Base-by-base conservation (phyloP, 257 asterid genomes). In the Jacaranda copaia region DNA sequence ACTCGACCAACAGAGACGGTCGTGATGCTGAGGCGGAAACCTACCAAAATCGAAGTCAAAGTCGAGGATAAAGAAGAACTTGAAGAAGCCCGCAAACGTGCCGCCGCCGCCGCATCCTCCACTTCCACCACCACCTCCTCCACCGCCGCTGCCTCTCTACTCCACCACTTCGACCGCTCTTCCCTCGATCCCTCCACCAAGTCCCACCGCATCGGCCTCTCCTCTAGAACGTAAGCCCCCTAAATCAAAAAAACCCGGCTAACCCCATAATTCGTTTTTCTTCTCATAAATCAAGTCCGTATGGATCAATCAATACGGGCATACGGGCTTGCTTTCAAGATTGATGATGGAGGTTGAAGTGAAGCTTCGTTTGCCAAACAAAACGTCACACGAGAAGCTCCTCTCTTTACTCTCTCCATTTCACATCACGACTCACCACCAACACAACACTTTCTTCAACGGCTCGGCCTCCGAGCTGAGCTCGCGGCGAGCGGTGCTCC, bases 51-150 rank as follows among this genome's bases (percentile, higher is more conserved):
- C 81, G 92, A 93, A 81, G 91, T 92, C 7, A 88, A 84, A 78
- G 82, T 87, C 14, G 98, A 91, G 82, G 99, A 94, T 75, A 91
- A 83, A 81, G 89, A 88, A 77, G 99, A 94, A 88, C 93, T 91
- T 84, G 97, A 92, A 79, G 99, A 92, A 85, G 87, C 94, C 60
- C 94, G 96, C 82, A 80, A 76, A 69, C 92, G 87, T 71, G 87
- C 91, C 85, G 84, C 88, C 80, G 73, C 89, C 75, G 63, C 88
- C 39, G 19, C 88, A 15, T 8, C 88, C 10, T 6, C 91, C 75
- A 0, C 84, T 36, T 0, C 77, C 70, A 3, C 86, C 19, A 6
- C 84, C 36, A 5, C 81, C 19, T 0, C 88, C 8, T 9, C 88
- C 69, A 61, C 92, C 73, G 77, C 89, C 5, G 76, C 92, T 66